Evolutionary conservation across 1,284 basidiomycete genomes (phyloP).

Genomic region (Pulveroboletus sp.): DNA sequence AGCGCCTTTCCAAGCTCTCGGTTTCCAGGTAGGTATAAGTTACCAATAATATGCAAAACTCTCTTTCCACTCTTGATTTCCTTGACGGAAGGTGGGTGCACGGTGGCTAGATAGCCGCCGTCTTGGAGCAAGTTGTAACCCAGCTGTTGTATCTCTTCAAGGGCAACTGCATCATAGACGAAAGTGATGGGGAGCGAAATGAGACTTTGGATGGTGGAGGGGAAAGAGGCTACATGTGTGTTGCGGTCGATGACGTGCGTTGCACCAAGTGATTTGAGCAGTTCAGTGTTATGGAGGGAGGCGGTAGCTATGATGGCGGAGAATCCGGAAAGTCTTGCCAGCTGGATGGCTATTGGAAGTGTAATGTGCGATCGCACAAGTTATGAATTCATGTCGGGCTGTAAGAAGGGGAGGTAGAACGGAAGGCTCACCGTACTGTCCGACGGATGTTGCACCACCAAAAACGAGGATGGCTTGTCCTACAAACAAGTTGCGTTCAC

Average conservation of each 20-base stretch:
- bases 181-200: too few species aligned
- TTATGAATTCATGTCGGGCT: too few species aligned
- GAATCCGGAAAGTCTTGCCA: conserved; percentile 31
- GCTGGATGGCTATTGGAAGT: conserved; percentile 29
- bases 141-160: background rate
- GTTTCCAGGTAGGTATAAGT: background rate
- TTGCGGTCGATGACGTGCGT: too few species aligned
- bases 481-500: conserved; percentile 15
- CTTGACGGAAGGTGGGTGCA: background rate
- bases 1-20: too few species aligned
- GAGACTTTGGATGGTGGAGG: too few species aligned
- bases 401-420: too few species aligned
- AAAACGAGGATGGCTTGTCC: conserved; percentile 34
- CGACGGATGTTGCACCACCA: conserved; percentile 38
- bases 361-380: too few species aligned
- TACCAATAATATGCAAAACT: background rate
- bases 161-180: background rate
- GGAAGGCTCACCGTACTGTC: conserved; percentile 28
- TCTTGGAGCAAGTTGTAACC: conserved; percentile 2
- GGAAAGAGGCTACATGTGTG: too few species aligned
- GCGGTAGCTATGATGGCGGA: conserved; percentile 27
- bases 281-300: too few species aligned
- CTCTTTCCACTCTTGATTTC: background rate
- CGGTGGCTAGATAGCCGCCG: background rate
- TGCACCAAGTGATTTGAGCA: too few species aligned